Conservation (phyloP, 768 basidiomycete species). For the Boletus rubroflammeus region DNA sequence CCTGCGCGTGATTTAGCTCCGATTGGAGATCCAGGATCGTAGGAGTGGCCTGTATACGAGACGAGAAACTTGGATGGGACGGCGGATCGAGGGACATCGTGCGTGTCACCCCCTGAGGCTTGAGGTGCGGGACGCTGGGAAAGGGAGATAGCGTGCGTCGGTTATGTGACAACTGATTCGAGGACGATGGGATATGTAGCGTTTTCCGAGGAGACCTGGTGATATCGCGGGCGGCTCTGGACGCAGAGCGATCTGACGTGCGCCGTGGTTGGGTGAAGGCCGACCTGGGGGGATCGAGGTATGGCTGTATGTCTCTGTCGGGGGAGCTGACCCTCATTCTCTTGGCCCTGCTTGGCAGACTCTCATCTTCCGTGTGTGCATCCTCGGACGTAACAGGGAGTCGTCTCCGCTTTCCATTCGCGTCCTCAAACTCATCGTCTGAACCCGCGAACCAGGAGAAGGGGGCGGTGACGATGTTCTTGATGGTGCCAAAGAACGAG, state of each 20-base stretch:
- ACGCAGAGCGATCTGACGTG: slow-evolving; percentile 15
- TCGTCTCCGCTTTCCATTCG: slow-evolving; percentile 55
- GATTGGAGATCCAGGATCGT: slow-evolving; percentile 35
- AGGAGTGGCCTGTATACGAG: slow-evolving; percentile 26
- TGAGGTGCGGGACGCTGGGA: slow-evolving; percentile 32
- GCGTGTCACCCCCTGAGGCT: slow-evolving; percentile 40
- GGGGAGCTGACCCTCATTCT: slow-evolving; percentile 54
- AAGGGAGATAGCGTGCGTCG: slow-evolving; percentile 44
- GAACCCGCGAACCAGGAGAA: slow-evolving; percentile 51
- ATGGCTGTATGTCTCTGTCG: slow-evolving; percentile 36
- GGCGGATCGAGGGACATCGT: slow-evolving; percentile 78
- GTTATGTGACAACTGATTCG: slow-evolving; percentile 32
- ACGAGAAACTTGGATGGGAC: slow-evolving; percentile 21
- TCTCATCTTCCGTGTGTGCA: slow-evolving; percentile 30
- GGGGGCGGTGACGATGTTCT: slow-evolving; percentile 63
- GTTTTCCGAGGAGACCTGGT: slow-evolving; percentile 30
- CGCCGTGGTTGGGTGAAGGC: slow-evolving; percentile 35
- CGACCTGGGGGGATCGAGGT: slow-evolving; percentile 54
- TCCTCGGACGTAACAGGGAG: slow-evolving; percentile 28
- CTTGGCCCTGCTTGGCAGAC: slow-evolving; percentile 39
- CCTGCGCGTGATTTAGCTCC: slow-evolving; percentile 15
- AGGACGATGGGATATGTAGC: slow-evolving; percentile 29
- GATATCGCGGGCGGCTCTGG: slow-evolving; percentile 20
- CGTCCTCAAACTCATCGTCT: slow-evolving; percentile 48
- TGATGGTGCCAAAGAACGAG: slow-evolving; percentile 60